These are phyloP conservation scores for Vigna unguiculata DNA, from an alignment of 306 rosid species.

Conservation along the genomic window DNA sequence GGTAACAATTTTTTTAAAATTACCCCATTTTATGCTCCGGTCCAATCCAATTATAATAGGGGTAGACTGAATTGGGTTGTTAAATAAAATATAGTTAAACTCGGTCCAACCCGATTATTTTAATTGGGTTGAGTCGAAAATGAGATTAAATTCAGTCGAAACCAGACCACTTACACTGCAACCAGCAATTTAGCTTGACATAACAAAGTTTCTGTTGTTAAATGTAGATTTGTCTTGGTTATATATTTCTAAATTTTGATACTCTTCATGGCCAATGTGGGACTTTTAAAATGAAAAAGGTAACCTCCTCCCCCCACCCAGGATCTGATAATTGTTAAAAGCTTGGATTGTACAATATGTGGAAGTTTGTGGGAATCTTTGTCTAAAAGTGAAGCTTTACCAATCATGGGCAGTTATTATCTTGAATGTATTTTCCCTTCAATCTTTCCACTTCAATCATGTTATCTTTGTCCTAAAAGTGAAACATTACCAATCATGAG, in stretches of 20 bases:
- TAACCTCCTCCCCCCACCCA: not conserved
- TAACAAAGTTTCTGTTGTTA: slow-evolving; percentile 18
- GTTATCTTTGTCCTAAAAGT: not conserved
- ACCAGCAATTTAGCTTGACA: slow-evolving; percentile 31
- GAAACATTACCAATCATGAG: slow-evolving; percentile 29
- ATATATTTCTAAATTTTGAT: slow-evolving; percentile 16
- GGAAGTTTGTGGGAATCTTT: slow-evolving; percentile 20
- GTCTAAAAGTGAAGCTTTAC: slow-evolving; percentile 19
- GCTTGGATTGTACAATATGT: slow-evolving; percentile 13
- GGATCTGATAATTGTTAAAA: slow-evolving; percentile 30
- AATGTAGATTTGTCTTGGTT: slow-evolving; percentile 30
- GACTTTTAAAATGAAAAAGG: slow-evolving; percentile 10
- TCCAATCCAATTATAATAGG: too few species aligned
- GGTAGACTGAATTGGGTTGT: too few species aligned
- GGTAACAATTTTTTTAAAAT: too few species aligned
- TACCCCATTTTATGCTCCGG: too few species aligned
- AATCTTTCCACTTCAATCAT: not conserved
- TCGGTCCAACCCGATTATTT: too few species aligned
- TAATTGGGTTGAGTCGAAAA: too few species aligned
- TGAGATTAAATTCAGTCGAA: too few species aligned
- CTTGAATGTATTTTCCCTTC: not conserved
- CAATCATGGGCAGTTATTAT: slow-evolving; percentile 31
- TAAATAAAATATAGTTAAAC: too few species aligned
- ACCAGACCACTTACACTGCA: too few species aligned
- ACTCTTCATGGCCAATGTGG: slow-evolving; percentile 16